Evolutionary conservation across 2,329 filamentous ascomycete species (phyloP).

Genomic region (Phaeosphaeriaceae sp.): DNA sequence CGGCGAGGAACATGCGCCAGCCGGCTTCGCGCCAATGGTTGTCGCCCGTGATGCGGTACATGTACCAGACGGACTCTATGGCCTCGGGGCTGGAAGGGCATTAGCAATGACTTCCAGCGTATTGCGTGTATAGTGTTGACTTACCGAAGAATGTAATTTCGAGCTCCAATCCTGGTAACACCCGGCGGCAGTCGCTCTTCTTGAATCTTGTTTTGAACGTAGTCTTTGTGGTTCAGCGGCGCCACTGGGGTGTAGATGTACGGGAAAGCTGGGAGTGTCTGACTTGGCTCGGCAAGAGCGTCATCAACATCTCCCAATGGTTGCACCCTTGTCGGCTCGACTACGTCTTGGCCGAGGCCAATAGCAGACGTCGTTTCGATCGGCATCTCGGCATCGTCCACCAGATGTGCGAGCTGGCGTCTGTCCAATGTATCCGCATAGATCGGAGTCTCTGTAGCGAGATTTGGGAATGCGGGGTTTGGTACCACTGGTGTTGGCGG

Average conservation of each 20-base stretch:
- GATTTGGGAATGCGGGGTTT: slow-evolving; percentile 14
- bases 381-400: slow-evolving; percentile 29
- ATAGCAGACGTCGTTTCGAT: slow-evolving; percentile 16
- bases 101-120: slow-evolving; percentile 7
- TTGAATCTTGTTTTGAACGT: slow-evolving; percentile 46
- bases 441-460: slow-evolving; percentile 25
- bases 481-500: slow-evolving; percentile 14
- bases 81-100: slow-evolving; percentile 67
- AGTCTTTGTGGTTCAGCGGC: slow-evolving; percentile 45
- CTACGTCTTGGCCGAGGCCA: slow-evolving; percentile 16
- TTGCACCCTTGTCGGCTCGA: slow-evolving; percentile 35
- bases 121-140: neutral
- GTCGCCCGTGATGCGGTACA: slow-evolving; percentile 78
- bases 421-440: slow-evolving; percentile 32
- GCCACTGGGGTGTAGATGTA: slow-evolving; percentile 38
- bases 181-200: slow-evolving; percentile 61
- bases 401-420: slow-evolving; percentile 35
- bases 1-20: slow-evolving; percentile 76
- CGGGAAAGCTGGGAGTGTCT: slow-evolving; percentile 37
- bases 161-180: slow-evolving; percentile 63
- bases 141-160: slow-evolving; percentile 69
- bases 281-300: slow-evolving; percentile 18
- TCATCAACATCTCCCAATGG: slow-evolving; percentile 17
- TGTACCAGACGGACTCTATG: slow-evolving; percentile 81
- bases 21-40: slow-evolving; percentile 71